Conservation (phyloP, 192 early-diverging fungal genomes). For the Chytriomyces sp. region DNA sequence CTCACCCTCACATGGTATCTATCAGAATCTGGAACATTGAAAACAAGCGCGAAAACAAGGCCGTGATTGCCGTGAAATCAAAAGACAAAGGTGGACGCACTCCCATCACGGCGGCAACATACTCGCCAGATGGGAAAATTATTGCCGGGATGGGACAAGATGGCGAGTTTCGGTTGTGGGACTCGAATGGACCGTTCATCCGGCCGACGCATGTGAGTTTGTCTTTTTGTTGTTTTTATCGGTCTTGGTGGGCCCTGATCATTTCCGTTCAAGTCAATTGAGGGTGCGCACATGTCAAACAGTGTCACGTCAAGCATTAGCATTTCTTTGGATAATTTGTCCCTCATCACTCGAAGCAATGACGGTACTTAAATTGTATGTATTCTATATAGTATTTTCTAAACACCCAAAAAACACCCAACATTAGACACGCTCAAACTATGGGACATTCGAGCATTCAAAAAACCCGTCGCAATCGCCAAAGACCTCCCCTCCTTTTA, state of each 20-base stretch:
- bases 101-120: slow-evolving; percentile 71
- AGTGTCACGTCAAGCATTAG: slow-evolving; percentile 72
- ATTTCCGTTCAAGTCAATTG: slow-evolving; percentile 53
- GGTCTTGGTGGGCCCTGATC: neutral
- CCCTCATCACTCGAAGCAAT: slow-evolving; percentile 76
- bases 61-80: slow-evolving; percentile 78
- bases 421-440: slow-evolving; percentile 77
- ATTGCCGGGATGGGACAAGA: slow-evolving; percentile 74
- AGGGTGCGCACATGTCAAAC: slow-evolving; percentile 71
- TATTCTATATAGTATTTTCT: neutral
- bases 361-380: slow-evolving; percentile 55
- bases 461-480: slow-evolving; percentile 63
- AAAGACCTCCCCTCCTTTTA: slow-evolving; percentile 66
- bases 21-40: slow-evolving; percentile 82
- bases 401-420: neutral
- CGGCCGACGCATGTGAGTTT: slow-evolving; percentile 66
- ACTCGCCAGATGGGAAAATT: slow-evolving; percentile 71
- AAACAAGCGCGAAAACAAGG: slow-evolving; percentile 69
- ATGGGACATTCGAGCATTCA: slow-evolving; percentile 87
- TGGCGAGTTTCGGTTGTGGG: slow-evolving; percentile 82
- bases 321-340: slow-evolving; percentile 69
- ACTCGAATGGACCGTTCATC: slow-evolving; percentile 64
- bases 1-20: slow-evolving; percentile 23
- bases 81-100: slow-evolving; percentile 72
- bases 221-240: neutral